Evolutionary conservation across 192 early-diverging fungal species (phyloP).

Genomic region (Chytriomyces confervae): DNA sequence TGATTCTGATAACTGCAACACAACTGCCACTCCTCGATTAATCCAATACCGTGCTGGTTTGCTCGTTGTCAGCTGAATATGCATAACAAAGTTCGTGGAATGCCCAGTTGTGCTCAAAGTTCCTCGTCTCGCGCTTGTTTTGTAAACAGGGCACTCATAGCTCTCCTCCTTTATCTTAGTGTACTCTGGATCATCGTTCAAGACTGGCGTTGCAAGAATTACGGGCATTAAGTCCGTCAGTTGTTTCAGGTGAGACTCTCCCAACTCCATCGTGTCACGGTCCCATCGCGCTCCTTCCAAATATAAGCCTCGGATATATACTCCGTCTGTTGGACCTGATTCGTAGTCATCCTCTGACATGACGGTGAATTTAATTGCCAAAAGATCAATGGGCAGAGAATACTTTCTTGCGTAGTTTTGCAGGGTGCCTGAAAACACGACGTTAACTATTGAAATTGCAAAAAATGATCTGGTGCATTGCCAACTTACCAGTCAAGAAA

Average conservation of each 20-base stretch:
- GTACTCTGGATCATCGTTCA: slow-evolving; percentile 53
- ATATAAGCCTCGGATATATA: slow-evolving; percentile 63
- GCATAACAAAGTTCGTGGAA: slow-evolving; percentile 66
- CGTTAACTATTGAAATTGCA: background rate
- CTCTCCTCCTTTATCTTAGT: slow-evolving; percentile 30
- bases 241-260: slow-evolving; percentile 58
- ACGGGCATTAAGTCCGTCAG: slow-evolving; percentile 64
- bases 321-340: slow-evolving; percentile 55
- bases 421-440: slow-evolving; percentile 49
- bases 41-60: slow-evolving; percentile 58
- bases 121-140: slow-evolving; percentile 63
- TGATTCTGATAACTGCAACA: slow-evolving; percentile 43
- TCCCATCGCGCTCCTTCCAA: slow-evolving; percentile 70
- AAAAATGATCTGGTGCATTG: background rate
- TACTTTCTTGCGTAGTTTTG: slow-evolving; percentile 72
- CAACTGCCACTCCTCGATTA: slow-evolving; percentile 58
- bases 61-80: slow-evolving; percentile 51
- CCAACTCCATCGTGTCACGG: slow-evolving; percentile 42
- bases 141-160: slow-evolving; percentile 69
- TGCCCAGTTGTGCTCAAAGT: slow-evolving; percentile 69
- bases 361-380: slow-evolving; percentile 60
- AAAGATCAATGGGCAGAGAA: slow-evolving; percentile 67
- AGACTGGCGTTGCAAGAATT: slow-evolving; percentile 54
- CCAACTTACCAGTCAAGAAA: slow-evolving; percentile 58
- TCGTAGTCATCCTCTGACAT: slow-evolving; percentile 47